Evolutionary conservation across 257 asterid species (phyloP), one percentile per base, ranked within the genome.

Genomic region (Rubia yunnanensis): DNA sequence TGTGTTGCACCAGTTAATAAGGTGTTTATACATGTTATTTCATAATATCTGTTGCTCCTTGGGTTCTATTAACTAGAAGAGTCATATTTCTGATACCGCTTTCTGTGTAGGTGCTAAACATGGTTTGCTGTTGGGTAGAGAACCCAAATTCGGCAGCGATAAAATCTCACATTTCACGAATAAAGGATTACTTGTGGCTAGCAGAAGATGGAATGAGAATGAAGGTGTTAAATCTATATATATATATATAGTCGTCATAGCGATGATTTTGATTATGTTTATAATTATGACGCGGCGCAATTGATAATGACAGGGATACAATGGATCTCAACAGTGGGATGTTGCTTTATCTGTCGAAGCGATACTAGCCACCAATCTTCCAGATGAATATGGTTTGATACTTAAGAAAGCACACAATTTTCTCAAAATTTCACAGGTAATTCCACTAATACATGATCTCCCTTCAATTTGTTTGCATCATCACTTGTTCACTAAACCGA

Each of bases 181-280:
- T 85, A 20, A 80, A 84, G 71, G 96, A 88, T 55, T 85, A 88
- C 71, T 80, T 85, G 13, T 88, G 96, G 96, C 54, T 85, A 41
- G 94, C 96, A 22, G 96, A 88, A 80, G 96, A 88, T 78, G 96
- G 96, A 77, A 88, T 88, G 91, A 88, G 85, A 77, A 88, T 88
- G 94, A 82, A 81, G 89, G 92, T 87, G 27, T 20, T 53, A 7
- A 3, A 22, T 13, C 18, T 13, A 5, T 22, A 9, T 8, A 11
- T 20, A 6, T 15, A 18, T 41, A 15, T 3, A 32, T 23, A 22
- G 32, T 32, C 23, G 26, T 28, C 22, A 2, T 32, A 32, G 36
- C 5, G 36, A 32, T 36, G 18, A 31, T 36, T 46, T 34, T 22
- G 65, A 26, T 15, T 18, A 28, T 6, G 64, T 57, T 32, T 32